Conservation (phyloP, 768 basidiomycete genomes). For the Boletus reticulatus region DNA sequence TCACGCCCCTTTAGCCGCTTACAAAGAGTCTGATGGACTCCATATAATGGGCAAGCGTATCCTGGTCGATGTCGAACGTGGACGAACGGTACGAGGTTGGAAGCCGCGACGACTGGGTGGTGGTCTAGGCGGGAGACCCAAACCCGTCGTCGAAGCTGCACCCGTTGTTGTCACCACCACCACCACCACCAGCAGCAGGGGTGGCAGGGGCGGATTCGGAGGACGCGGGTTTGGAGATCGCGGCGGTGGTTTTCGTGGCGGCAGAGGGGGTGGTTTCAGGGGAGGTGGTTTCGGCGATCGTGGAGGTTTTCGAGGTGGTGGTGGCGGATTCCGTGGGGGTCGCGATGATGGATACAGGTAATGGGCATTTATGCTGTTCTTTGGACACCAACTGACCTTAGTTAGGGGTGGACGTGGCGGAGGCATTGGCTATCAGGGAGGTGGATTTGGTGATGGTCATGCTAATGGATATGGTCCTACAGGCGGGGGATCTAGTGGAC, state of each 20-base stretch:
- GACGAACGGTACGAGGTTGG: slow-evolving; percentile 97
- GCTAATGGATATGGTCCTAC: slow-evolving; percentile 55
- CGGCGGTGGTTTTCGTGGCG: slow-evolving; percentile 41
- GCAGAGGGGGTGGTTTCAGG: slow-evolving; percentile 43
- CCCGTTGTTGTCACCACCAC: slow-evolving; percentile 17
- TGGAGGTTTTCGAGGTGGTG: slow-evolving; percentile 42
- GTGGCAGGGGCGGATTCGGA: slow-evolving; percentile 41
- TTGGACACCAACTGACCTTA: slow-evolving; percentile 16
- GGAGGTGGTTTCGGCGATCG: slow-evolving; percentile 42
- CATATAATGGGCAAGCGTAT: slow-evolving; percentile 96
- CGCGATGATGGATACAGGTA: slow-evolving; percentile 54
- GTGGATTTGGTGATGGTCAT: slow-evolving; percentile 53
- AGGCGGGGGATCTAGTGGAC: slow-evolving; percentile 40
- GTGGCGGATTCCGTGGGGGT: slow-evolving; percentile 37
- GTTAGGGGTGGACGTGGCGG: slow-evolving; percentile 62
- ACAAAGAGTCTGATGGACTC: slow-evolving; percentile 97
- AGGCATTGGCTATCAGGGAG: slow-evolving; percentile 68
- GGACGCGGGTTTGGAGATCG: slow-evolving; percentile 39
- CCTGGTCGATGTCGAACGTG: slow-evolving; percentile 96
- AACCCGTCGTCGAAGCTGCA: slow-evolving; percentile 52
- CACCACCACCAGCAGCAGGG: slow-evolving; percentile 13
- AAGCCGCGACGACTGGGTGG: slow-evolving; percentile 95
- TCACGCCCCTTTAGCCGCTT: slow-evolving; percentile 60
- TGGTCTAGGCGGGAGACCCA: slow-evolving; percentile 98
- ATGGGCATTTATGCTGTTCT: not conserved